Evolutionary conservation across 1,284 basidiomycete species (phyloP).

Genomic region (Sporisorium scitamineum): DNA sequence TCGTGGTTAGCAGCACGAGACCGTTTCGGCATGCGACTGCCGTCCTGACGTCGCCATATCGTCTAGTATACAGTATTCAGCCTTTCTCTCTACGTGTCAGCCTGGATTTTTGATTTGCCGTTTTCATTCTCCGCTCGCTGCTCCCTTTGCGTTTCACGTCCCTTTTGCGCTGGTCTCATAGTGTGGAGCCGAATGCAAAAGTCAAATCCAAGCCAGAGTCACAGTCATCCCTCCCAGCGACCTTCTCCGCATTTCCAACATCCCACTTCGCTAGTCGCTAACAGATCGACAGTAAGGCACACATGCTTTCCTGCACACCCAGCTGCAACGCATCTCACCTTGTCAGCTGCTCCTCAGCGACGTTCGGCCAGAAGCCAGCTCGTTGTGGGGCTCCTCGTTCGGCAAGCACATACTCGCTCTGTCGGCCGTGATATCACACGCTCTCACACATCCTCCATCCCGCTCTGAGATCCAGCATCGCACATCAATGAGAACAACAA

Average conservation of each 20-base stretch:
- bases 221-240: background rate
- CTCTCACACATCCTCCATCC: background rate
- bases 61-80: background rate
- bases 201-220: no score
- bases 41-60: no score
- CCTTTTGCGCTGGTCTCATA: background rate
- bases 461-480: background rate
- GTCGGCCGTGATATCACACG: background rate
- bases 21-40: no score
- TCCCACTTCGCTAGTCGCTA: background rate
- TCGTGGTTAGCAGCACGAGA: background rate
- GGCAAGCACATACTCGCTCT: background rate
- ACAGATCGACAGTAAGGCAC: constrained; percentile 13
- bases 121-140: constrained; percentile 1
- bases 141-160: background rate
- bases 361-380: background rate
- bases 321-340: background rate
- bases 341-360: background rate
- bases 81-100: background rate
- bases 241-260: constrained; percentile 21
- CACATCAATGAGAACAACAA: background rate
- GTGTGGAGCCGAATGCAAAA: constrained; percentile 6
- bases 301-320: background rate
- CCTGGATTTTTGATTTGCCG: background rate
- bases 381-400: no score